Evolutionary conservation across 352 stramenopile species (phyloP), one percentile per base, ranked within the genome.

Genomic region (Pythium graminicola): DNA sequence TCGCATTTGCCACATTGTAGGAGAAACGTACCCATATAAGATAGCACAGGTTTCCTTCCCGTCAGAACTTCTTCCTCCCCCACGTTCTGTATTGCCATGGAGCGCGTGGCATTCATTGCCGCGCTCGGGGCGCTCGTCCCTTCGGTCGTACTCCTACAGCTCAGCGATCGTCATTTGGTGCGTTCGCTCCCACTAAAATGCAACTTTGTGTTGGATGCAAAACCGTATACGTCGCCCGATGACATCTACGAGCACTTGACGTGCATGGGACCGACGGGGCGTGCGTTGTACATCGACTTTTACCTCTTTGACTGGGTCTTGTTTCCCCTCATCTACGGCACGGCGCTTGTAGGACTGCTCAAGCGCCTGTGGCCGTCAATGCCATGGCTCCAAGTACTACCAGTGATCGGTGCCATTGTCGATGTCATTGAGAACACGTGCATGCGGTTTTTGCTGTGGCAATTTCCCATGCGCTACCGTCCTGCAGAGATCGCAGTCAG

Each of bases 371-470:
- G 60, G 56, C 52, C 60, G 1, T n/a, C 24, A 3, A 27, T 4
- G 6, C 23, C 35, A 4, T 28, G 19, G 13, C 42, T 62, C 2
- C 43, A n/a, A 24, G 3, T 40, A 11, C 22, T 82, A 17, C 74
- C 72, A 3, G 23, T 67, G 1, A 20, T 78, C 5, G 60, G 50
- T 0, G 63, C 59, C n/a, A 20, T 60, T 4, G 64, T 56, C 6
- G 72, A 82, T 39, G 61, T 81, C 43, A 33, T 47, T 2, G 74
- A 82, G 63, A 85, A 85, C 49, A 20, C 64, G 1, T 65, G 56
- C 33, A 63, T 81, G 23, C 45, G 70, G 42, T 56, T 68, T n/a
- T 24, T 85, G 57, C 42, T 85, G 44, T 23, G 42, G 8, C 10
- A 60, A 20, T 85, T 77, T 39, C 72, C 74, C 0, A 29, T 40